Conservation (phyloP, 768 basidiomycete species). For the Boletus reticuloceps region DNA sequence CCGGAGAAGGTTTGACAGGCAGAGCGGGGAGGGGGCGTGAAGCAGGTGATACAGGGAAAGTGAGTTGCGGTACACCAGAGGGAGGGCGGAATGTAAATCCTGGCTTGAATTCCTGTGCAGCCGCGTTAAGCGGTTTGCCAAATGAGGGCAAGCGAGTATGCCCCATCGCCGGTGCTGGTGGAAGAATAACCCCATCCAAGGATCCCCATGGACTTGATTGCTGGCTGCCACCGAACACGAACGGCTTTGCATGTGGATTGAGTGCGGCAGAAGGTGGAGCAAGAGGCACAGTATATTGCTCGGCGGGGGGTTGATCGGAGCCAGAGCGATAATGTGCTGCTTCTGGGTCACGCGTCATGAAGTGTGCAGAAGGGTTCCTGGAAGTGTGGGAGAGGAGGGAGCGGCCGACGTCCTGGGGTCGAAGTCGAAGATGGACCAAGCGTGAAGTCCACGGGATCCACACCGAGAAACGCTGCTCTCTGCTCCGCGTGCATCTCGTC, state of each 20-base stretch:
- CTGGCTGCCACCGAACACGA: constrained; percentile 63
- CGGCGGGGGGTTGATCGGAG: constrained; percentile 41
- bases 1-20: constrained; percentile 24
- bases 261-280: constrained; percentile 35
- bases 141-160: constrained; percentile 46
- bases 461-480: constrained; percentile 43
- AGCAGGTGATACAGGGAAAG: constrained; percentile 29
- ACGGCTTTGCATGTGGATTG: constrained; percentile 82
- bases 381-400: constrained; percentile 66
- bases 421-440: constrained; percentile 44
- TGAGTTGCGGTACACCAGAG: constrained; percentile 58
- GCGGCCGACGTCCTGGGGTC: constrained; percentile 45
- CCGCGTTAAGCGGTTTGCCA: constrained; percentile 72
- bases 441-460: constrained; percentile 43
- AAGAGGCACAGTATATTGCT: constrained; percentile 16
- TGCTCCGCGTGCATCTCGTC: constrained; percentile 46
- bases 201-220: constrained; percentile 36
- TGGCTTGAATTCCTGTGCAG: constrained; percentile 82
- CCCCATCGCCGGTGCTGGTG: constrained; percentile 36
- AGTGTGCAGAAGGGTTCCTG: constrained; percentile 57
- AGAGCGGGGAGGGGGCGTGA: constrained; percentile 41
- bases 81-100: constrained; percentile 79
- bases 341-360: constrained; percentile 59
- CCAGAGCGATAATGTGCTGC: constrained; percentile 58
- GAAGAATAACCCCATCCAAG: constrained; percentile 24